phyloP scores from a whole-genome alignment of 1,139 yeast species.

The Blastobotrys niveus region DNA sequence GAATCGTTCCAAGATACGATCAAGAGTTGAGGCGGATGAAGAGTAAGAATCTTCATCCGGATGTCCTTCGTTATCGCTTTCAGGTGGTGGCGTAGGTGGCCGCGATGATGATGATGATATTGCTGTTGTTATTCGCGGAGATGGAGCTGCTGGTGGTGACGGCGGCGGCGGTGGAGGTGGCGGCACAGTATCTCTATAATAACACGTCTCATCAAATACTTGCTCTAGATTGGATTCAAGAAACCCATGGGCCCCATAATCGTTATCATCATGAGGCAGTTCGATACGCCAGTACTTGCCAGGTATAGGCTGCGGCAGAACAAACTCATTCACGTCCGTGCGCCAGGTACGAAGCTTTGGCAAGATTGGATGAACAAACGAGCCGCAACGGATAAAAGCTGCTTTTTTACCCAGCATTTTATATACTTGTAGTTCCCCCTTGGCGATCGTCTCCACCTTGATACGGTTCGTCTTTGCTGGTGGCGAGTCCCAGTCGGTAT shows the following conservation, averaged over 20 bases:
- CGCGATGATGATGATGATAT: too few relatives aligned
- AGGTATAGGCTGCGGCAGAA: constrained; percentile 63
- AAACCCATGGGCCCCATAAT: constrained; percentile 14
- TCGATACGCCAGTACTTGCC: constrained; percentile 66
- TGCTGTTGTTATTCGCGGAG: too few relatives aligned
- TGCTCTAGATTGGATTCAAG: constrained; percentile 17
- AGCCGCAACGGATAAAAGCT: constrained; percentile 56
- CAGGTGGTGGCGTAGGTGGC: neutral
- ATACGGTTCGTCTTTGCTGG: constrained; percentile 18
- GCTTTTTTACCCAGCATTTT: constrained; percentile 59
- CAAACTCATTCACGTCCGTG: constrained; percentile 47
- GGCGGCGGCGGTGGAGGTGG: constrained; percentile 10
- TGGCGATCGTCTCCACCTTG: constrained; percentile 25
- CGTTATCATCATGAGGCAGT: neutral
- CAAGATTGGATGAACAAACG: constrained; percentile 58
- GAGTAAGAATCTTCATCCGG: constrained; percentile 11
- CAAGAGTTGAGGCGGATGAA: constrained; percentile 28
- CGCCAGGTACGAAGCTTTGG: constrained; percentile 56
- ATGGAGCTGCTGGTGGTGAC: neutral
- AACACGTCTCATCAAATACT: constrained; percentile 22
- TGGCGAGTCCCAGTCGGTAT: constrained; percentile 19
- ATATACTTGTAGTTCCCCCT: constrained; percentile 58
- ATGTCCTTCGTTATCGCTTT: neutral
- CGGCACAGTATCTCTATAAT: constrained; percentile 18
- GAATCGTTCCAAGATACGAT: constrained; percentile 27